Base-by-base conservation (phyloP, 495 filamentous ascomycete genomes). In the Friedmanniomyces simplex region DNA sequence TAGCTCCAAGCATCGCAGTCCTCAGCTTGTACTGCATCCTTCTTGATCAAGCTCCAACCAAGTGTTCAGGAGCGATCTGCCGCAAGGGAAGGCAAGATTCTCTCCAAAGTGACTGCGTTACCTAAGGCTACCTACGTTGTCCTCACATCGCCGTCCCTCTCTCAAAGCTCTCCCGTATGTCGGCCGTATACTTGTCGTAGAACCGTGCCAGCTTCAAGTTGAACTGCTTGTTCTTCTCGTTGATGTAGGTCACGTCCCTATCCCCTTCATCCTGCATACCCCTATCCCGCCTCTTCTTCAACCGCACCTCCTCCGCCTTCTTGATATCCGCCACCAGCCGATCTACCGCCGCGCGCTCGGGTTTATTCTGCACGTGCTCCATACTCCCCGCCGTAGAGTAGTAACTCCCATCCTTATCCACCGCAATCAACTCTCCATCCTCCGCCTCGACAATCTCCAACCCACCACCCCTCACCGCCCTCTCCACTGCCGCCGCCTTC, bases 191-290 rank as follows among this genome's bases (percentile, higher is more conserved):
- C 81, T 96, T 95, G 75, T 97, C 91, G 72, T 98, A 98, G 71
- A 95, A 97, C 63, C 94, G 79, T 50, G 83, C 76, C 72, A 98
- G 72, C 74, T 97, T 97, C 74, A 93, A 85, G 79, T 98, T 98
- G 76, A 98, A 97, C 76, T 95, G 88, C 55, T 95, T 95, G 77
- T 95, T 95, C 85, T 97, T 96, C 72, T 96, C 89, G 71, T 98
- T 98, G 78, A 98, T 98, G 73, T 94, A 97, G 11, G 94, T 97
- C 58, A 97, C 88, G 69, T 98, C 93, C 25, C 79, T 81, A 34
- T 79, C 82, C 16, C 25, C 58, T 22, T 88, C 86, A 61, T 87
- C 80, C 14, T 79, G 82, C 70, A 78, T 81, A 22, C 73, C 71
- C 55, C 89, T 79, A 57, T 90, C 87, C 67, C 79, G 83, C 62